Conservation (phyloP, 129 eudicot genomes). For the Lactuca sativa region DNA sequence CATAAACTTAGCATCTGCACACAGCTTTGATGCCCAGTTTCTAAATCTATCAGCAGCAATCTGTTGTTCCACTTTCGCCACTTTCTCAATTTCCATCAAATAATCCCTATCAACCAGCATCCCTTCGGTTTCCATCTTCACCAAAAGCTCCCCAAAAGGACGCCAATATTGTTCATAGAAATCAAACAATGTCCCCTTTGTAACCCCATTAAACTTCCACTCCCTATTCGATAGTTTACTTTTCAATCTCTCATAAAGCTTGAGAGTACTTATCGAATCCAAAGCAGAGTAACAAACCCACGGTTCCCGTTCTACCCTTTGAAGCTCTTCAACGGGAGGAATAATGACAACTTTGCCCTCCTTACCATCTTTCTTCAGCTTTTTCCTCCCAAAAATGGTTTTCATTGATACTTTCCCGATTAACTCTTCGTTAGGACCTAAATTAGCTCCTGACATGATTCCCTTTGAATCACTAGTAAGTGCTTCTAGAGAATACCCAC, state of each 20-base stretch:
- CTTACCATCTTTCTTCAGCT: slow-evolving; percentile 70
- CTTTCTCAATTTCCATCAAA: slow-evolving; percentile 79
- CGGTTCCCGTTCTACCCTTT: slow-evolving; percentile 55
- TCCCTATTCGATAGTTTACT: slow-evolving; percentile 45
- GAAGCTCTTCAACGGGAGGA: slow-evolving; percentile 92
- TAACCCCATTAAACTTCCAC: slow-evolving; percentile 67
- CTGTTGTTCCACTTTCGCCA: slow-evolving; percentile 79
- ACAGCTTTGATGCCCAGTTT: slow-evolving; percentile 83
- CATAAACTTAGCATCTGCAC: slow-evolving; percentile 84
- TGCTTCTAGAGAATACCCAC: slow-evolving; percentile 96
- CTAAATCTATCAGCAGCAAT: slow-evolving; percentile 83
- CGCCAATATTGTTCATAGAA: slow-evolving; percentile 83
- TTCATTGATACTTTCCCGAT: slow-evolving; percentile 94
- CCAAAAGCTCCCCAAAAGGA: slow-evolving; percentile 97
- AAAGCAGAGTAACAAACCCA: slow-evolving; percentile 95
- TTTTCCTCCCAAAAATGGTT: slow-evolving; percentile 76
- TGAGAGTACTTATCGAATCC: slow-evolving; percentile 82
- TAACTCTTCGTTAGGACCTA: slow-evolving; percentile 52
- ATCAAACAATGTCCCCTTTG: slow-evolving; percentile 58
- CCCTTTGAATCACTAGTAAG: slow-evolving; percentile 59
- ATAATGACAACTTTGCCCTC: slow-evolving; percentile 69
- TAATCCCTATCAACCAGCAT: slow-evolving; percentile 81
- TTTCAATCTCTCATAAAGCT: slow-evolving; percentile 79
- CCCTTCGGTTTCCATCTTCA: slow-evolving; percentile 91
- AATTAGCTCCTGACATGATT: slow-evolving; percentile 64